phyloP scores from a whole-genome alignment of 768 basidiomycete species.

The Phylloporus sp. region DNA sequence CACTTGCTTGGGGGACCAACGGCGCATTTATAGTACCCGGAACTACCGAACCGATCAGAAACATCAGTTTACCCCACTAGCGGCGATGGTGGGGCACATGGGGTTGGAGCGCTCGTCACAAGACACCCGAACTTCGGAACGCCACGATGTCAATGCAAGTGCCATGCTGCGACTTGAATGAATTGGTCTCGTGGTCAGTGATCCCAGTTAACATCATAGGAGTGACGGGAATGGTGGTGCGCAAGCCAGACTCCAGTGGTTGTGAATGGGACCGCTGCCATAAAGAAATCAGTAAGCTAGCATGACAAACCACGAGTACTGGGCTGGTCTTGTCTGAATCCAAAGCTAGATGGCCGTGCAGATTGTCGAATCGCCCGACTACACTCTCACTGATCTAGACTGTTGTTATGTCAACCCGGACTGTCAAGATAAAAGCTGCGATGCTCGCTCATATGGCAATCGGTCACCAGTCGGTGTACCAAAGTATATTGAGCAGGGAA shows the following conservation, averaged over 20 bases:
- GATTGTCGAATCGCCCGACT: too few relatives aligned
- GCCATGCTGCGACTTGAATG: background rate
- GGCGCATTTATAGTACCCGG: background rate
- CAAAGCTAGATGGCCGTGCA: too few relatives aligned
- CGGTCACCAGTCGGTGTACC: too few relatives aligned
- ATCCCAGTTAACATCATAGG: background rate
- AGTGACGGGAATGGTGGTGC: background rate
- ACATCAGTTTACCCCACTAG: background rate
- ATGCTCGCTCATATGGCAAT: background rate
- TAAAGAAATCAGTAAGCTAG: too few relatives aligned
- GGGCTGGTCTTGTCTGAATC: too few relatives aligned
- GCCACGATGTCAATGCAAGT: background rate
- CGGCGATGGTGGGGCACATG: background rate
- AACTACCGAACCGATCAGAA: background rate
- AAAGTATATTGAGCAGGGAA: background rate
- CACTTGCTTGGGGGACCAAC: constrained; percentile 9
- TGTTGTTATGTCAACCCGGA: too few relatives aligned
- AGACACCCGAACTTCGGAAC: background rate
- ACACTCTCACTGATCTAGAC: too few relatives aligned
- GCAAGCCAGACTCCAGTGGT: background rate
- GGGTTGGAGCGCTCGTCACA: background rate
- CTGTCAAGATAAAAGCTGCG: too few relatives aligned
- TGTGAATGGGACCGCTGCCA: background rate
- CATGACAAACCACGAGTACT: too few relatives aligned
- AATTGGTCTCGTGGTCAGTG: background rate